Base-by-base conservation (phyloP, 2,329 filamentous ascomycete species). In the Aotearoamyces nothofagi region DNA sequence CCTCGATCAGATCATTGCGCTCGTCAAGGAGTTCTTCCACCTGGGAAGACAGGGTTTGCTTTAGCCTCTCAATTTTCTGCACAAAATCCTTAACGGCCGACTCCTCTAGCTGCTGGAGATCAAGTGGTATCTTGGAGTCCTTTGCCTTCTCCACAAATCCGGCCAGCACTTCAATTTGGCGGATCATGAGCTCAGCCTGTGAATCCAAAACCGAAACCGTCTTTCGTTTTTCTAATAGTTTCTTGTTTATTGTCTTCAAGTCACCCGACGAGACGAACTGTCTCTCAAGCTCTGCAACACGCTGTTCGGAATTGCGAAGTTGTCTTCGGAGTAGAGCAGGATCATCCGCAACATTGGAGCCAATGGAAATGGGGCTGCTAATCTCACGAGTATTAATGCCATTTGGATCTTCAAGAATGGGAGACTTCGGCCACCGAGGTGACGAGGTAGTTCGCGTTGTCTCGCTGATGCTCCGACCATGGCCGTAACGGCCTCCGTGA, bases 151-250 rank as follows among this genome's bases (percentile, higher is more conserved):
- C 79, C 12, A 94, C 73, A 48, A 90, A 87, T 25, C 86, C 82
- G 4, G 83, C 86, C 44, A 94, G 68, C 20, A 87, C 78, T 47
- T 92, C 83, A 11, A 96, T 62, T 52, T 96, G 84, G 22, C 81
- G 78, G 44, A 96, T 81, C 56, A 93, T 87, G 51, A 96, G 86
- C 54, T 96, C 87, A 28, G 84, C 83, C 54, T 94, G 83, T 1
- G 86, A 87, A 50, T 96, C 87, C 29, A 96, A 62, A 11, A 92
- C 80, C 5, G 87, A 87, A 51, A 98, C 90, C 0, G 90, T 96
- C 45, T 92, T 93, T 33, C 90, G 69, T 59, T 96, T 96, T 54
- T 96, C 86, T 19, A 80, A 66, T 14, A 96, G 60, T 49, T 86
- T 87, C 42, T 78, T 84, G 53, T 92, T 92, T 16, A 92, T 72